Evolutionary conservation across 768 basidiomycete species (phyloP), one percentile per base, ranked within the genome.

Genomic region (Rhodotorula babjevae): DNA sequence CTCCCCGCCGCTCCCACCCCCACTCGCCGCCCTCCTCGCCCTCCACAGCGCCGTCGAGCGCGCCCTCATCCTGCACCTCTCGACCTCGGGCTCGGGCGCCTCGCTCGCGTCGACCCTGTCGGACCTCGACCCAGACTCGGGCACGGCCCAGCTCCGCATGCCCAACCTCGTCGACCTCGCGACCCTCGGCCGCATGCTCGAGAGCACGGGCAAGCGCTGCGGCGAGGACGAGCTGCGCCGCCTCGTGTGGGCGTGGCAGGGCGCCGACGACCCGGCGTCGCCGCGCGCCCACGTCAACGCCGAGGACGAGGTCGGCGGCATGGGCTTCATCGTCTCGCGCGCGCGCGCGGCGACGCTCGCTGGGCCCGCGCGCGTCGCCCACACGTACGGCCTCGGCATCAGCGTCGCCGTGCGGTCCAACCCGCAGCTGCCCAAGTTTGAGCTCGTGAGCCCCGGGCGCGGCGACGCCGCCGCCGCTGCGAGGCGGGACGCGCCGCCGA

Each of bases 221-320:
- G 56, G 49, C 44, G 75, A 72, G 46, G 50, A 60, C 56, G 74
- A 77, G 58, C 69, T 79, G 4, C 63, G 65, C 1, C 64, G 70
- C 44, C 72, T 79, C 36, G 71, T 72, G 21, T 79, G 78, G 78
- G 66, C 76, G 0, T 79, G 78, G 78, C 63, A 75, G 42, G 77
- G 73, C 11, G 69, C 73, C 55, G 59, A 36, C 15, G 44, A 50
- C 36, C 29, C 16, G 0, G 27, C 14, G 7, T 14, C n/a, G 12
- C n/a, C 14, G 14, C 50, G 25, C 23, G 23, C n/a, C 27, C 4
- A 4, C 11, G n/a, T n/a, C n/a, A n/a, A n/a, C n/a, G n/a, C n/a
- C 27, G 64, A 33, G 4, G 57, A 69, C 46, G 72, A 69, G 29
- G 63, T 65, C 5, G 76, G 75, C 33, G 75, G 76, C 7, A 57